Evolutionary conservation across 2,329 filamentous ascomycete species (phyloP).

Genomic region (Coniochaeta sp.): DNA sequence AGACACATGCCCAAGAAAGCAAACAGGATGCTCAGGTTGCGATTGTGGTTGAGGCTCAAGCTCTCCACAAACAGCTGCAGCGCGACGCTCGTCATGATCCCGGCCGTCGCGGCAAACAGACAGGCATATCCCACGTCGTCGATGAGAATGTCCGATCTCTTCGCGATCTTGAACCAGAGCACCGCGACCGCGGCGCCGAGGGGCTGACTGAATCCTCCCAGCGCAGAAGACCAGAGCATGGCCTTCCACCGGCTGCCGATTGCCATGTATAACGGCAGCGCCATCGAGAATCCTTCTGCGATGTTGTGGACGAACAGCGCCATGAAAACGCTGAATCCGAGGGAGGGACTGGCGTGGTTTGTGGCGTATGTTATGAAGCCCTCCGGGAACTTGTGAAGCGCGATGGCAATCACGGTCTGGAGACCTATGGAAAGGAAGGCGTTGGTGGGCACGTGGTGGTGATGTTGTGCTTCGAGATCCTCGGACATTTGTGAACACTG

Average conservation of each 20-base stretch:
- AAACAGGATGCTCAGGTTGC: slow-evolving; percentile 69
- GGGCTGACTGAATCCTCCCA: slow-evolving; percentile 84
- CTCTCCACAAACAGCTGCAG: slow-evolving; percentile 85
- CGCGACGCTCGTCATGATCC: slow-evolving; percentile 92
- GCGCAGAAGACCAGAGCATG: slow-evolving; percentile 73
- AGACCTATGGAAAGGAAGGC: slow-evolving; percentile 92
- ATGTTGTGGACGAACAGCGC: slow-evolving; percentile 98
- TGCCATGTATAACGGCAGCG: slow-evolving; percentile 86
- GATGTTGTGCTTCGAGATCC: slow-evolving; percentile 56
- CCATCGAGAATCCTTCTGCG: slow-evolving; percentile 92
- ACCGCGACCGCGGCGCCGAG: slow-evolving; percentile 78
- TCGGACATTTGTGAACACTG: slow-evolving; percentile 21
- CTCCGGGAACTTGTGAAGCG: slow-evolving; percentile 90
- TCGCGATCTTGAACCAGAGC: slow-evolving; percentile 72
- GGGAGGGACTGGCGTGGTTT: slow-evolving; percentile 84
- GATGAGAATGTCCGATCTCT: slow-evolving; percentile 39
- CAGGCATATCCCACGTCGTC: slow-evolving; percentile 61
- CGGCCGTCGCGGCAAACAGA: slow-evolving; percentile 83
- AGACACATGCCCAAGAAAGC: slow-evolving; percentile 83
- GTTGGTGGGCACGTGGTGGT: slow-evolving; percentile 93
- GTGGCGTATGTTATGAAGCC: slow-evolving; percentile 89
- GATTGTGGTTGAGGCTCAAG: slow-evolving; percentile 72
- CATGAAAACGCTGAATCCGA: slow-evolving; percentile 89
- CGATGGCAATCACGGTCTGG: slow-evolving; percentile 91
- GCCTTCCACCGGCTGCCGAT: slow-evolving; percentile 72